Evolutionary conservation across 2,329 filamentous ascomycete species (phyloP), one percentile per base, ranked within the genome.

Genomic region (Monilinia fructicola): DNA sequence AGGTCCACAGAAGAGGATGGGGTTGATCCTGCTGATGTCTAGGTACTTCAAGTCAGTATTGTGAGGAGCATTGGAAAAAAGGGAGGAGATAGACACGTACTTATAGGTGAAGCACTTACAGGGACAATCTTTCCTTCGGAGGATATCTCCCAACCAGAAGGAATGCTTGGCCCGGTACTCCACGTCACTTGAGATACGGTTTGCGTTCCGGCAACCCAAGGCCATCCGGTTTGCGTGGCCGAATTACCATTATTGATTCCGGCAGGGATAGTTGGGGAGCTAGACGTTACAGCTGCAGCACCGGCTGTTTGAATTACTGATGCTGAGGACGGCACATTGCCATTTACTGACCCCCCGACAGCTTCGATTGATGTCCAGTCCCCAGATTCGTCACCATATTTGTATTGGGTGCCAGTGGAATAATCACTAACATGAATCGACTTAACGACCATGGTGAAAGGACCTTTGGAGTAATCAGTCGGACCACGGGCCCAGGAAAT

Each of bases 401-500:
- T 82, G 82, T 99, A 99, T 70, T 90, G 82, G 23, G 85, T 89
- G 64, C 95, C 95, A 1, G 93, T 97, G 28, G 93, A 97, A 81
- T 98, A 99, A 81, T 99, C 95, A 62, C 88, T 89, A 53, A 97
- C 86, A 65, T 84, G 82, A 72, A 97, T 79, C 40, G 85, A 90
- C 78, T 90, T 85, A 75, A 98, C 88, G 64, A 85, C 81, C 93
- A 98, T 98, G 70, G 84, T 87, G 80, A 90, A 99, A 0, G 95
- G 95, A 0, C 91, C 94, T 70, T 88, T 75, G 67, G 84, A 83
- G 80, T 95, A 99, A 79, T 97, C 87, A 59, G 92, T 97, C 59
- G 86, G 84, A 18, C 95, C 95, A 65, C 90, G 86, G 66, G 95
- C 91, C 95, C 95, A 99, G 71, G 87, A 82, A 73, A 98, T 92